Evolutionary conservation across 2,329 filamentous ascomycete species (phyloP).

Genomic region (Fusarium mundagurra): DNA sequence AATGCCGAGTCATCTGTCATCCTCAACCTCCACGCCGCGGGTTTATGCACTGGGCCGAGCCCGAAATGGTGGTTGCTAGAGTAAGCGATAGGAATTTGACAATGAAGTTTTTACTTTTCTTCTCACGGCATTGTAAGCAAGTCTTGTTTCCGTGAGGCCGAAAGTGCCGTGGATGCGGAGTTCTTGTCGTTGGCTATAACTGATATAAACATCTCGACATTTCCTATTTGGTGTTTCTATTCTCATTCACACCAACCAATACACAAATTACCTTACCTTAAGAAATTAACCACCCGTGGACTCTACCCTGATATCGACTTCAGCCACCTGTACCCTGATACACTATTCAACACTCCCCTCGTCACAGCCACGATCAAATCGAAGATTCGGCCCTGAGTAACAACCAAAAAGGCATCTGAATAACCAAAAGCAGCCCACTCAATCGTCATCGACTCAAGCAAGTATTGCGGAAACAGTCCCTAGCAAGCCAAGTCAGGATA

Average conservation of each 20-base stretch:
- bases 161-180: slow-evolving; percentile 9
- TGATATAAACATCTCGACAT: slow-evolving; percentile 24
- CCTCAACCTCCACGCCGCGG: slow-evolving; percentile 12
- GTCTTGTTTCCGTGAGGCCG: slow-evolving; percentile 8
- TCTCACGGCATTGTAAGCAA: slow-evolving; percentile 19
- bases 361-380: slow-evolving; percentile 28
- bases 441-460: slow-evolving; percentile 33
- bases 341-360: not conserved
- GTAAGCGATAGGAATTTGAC: slow-evolving; percentile 29
- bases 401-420: slow-evolving; percentile 9
- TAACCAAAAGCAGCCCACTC: slow-evolving; percentile 33
- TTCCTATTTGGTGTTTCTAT: not conserved
- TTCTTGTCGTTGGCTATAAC: not conserved
- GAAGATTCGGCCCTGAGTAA: slow-evolving; percentile 4
- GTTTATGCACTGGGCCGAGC: slow-evolving; percentile 23
- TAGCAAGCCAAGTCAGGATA: slow-evolving; percentile 16
- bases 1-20: slow-evolving; percentile 31
- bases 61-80: slow-evolving; percentile 24
- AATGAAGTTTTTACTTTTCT: not conserved
- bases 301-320: not conserved
- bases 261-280: too few relatives aligned
- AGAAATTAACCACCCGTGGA: not conserved
- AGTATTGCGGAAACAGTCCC: slow-evolving; percentile 6
- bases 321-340: slow-evolving; percentile 2
- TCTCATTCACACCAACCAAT: not conserved